Evolutionary conservation across 1,284 basidiomycete species (phyloP), one percentile per base, ranked within the genome.

Genomic region (Gomphus sp.): DNA sequence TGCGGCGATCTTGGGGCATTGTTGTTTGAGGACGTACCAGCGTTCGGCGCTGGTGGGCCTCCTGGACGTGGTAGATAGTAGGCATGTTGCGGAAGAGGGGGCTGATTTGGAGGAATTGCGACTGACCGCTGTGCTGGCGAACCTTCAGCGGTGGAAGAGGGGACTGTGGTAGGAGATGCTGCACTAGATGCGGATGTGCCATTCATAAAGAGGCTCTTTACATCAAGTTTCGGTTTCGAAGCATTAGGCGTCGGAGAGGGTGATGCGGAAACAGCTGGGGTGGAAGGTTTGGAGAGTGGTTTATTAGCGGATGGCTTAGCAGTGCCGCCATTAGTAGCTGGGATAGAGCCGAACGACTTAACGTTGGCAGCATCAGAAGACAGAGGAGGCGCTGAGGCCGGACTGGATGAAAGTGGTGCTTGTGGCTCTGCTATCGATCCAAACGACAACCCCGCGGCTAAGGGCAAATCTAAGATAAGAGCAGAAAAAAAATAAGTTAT

Each of bases 281-380:
- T 55, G 44, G 25, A 41, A 45, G 52, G 36, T 47, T 58, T 61
- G 28, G 52, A 53, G 45, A 36, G 34, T 34, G 53, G 57, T 57
- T 41, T 62, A 33, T 51, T 62, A 66, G 64, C 60, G 64, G 28
- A 63, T 59, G 60, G 67, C 53, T 43, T 62, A 57, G 44, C 60
- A 51, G 62, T 60, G 18, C 69, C 79, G 76, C 58, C 72, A 70
- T 71, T 62, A 6, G 75, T 72, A 55, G 81, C 82, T 54, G 80
- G 81, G 50, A 92, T 81, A 22, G 85, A 78, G 66, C 91, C 89
- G 71, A 93, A 93, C 44, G 87, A 81, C 71, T 85, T 89, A 66
- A 91, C 85, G 63, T 76, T 66, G 55, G 71, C 68, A 31, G 58
- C 56, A 39, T 49, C 60, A 45, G 33, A 66, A 65, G 39, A 75